These are phyloP conservation scores for Phytophthora idaei DNA, from an alignment of 352 stramenopile species.

Conservation along the genomic window DNA sequence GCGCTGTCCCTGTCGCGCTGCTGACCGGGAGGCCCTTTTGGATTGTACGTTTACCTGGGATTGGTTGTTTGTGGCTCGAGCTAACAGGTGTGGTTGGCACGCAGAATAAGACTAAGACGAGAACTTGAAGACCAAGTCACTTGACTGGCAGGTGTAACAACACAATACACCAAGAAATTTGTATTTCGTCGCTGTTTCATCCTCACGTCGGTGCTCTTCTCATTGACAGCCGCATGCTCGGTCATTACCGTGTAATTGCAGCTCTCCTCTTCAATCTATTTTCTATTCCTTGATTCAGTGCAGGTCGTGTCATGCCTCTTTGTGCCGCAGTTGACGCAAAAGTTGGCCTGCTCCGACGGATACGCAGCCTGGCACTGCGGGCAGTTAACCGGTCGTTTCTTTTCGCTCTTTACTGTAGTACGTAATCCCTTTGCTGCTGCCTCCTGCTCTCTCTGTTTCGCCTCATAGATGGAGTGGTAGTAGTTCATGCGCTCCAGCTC, in stretches of 20 bases:
- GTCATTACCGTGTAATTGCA: not conserved
- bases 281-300: constrained; percentile 7
- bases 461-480: constrained; percentile 82
- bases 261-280: not conserved
- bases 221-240: too few relatives aligned
- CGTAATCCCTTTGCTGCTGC: not conserved
- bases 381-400: constrained; percentile 32
- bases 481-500: constrained; percentile 89
- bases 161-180: not conserved
- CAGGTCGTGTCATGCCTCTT: constrained; percentile 47
- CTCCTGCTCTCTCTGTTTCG: constrained; percentile 51
- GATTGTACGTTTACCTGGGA: constrained; percentile 31
- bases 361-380: constrained; percentile 49
- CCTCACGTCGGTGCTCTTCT: too few relatives aligned
- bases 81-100: constrained; percentile 14
- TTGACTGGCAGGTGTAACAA: not conserved
- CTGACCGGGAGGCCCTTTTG: constrained; percentile 86
- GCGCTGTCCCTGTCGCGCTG: constrained; percentile 89
- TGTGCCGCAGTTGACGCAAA: constrained; percentile 73
- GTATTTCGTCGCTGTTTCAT: not conserved
- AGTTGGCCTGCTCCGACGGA: constrained; percentile 61
- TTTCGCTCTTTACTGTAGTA: constrained; percentile 2
- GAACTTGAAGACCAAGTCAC: not conserved
- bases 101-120: constrained; percentile 10
- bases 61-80: not conserved